Base-by-base conservation (phyloP, 192 early-diverging fungal species). In the Cladochytrium replicatum region DNA sequence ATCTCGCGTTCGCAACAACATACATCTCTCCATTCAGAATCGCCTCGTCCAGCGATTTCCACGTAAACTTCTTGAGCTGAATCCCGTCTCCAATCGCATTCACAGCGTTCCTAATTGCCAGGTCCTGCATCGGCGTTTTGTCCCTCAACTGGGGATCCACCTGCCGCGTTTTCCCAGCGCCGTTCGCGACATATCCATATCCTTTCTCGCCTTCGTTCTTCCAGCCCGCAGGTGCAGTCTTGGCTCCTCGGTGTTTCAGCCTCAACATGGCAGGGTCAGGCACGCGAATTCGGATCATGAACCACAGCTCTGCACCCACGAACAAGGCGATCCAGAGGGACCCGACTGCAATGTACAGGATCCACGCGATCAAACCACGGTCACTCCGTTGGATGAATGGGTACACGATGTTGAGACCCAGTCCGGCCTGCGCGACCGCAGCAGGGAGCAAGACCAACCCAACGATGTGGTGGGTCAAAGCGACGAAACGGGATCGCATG, bases 1-100 rank as follows among this genome's bases (percentile, higher is more conserved):
- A 72, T 21, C 56, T 52, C 3, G 59, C 57, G 32, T 72, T 72
- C 11, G 57, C 69, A 13, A 72, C 66, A 3, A 72, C 69, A 21
- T 58, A 39, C 4, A 66, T 30, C 4, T 69, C 56, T 4, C 63
- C 34, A 37, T 37, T 37, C 17, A 37, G 17, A 37, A 37, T 37
- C 34, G 34, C 34, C 17, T 37, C 34, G 17, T 37, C 34, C 13
- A 37, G 34, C 13, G 34, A 37, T 13, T 17, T 37, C 34, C 34
- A 37, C 13, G 34, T 37, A 17, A 37, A 37, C 17, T 37, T n/a
- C n/a, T n/a, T n/a, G n/a, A n/a, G n/a, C n/a, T n/a, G n/a, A n/a
- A n/a, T n/a, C n/a, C n/a, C n/a, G n/a, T n/a, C n/a, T n/a, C n/a
- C n/a, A n/a, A n/a, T n/a, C n/a, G n/a, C n/a, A n/a, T 37, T 37